Evolutionary conservation across 192 early-diverging fungal species (phyloP).

Genomic region (Podochytrium sp.): DNA sequence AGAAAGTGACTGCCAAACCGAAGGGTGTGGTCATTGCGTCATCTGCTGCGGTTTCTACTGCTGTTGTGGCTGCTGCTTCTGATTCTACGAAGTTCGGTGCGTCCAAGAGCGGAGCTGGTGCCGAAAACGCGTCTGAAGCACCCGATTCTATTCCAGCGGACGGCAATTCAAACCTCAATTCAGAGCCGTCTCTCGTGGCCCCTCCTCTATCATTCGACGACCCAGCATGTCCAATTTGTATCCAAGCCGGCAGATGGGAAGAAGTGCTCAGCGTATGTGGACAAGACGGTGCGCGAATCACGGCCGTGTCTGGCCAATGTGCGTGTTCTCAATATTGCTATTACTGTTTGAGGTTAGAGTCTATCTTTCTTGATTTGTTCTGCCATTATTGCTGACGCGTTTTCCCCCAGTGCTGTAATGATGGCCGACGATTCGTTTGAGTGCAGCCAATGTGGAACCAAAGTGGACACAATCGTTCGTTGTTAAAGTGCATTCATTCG

Average conservation of each 20-base stretch:
- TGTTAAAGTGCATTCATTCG: too few relatives aligned
- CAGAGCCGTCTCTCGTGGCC: background rate
- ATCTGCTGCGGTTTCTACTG: background rate
- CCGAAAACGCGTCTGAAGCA: background rate
- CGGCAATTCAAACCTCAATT: background rate
- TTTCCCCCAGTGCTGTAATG: background rate
- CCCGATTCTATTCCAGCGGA: background rate
- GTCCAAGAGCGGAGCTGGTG: background rate
- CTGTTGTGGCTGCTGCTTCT: background rate
- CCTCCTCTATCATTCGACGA: background rate
- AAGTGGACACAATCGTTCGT: too few relatives aligned
- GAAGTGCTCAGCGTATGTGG: background rate
- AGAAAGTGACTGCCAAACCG: too few relatives aligned
- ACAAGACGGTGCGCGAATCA: background rate
- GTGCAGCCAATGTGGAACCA: background rate
- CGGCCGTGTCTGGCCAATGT: background rate
- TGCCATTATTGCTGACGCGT: background rate
- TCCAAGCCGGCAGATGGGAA: conserved; percentile 20
- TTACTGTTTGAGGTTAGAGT: conserved; percentile 21
- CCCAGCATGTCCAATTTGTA: conserved; percentile 19
- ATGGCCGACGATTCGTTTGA: background rate
- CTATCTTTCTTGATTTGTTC: background rate
- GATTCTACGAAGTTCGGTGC: background rate
- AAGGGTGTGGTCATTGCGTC: too few relatives aligned
- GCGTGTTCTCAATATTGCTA: conserved; percentile 17